Evolutionary conservation across 192 early-diverging fungal species (phyloP).

Genomic region (Gorgonomyces haynaldii): DNA sequence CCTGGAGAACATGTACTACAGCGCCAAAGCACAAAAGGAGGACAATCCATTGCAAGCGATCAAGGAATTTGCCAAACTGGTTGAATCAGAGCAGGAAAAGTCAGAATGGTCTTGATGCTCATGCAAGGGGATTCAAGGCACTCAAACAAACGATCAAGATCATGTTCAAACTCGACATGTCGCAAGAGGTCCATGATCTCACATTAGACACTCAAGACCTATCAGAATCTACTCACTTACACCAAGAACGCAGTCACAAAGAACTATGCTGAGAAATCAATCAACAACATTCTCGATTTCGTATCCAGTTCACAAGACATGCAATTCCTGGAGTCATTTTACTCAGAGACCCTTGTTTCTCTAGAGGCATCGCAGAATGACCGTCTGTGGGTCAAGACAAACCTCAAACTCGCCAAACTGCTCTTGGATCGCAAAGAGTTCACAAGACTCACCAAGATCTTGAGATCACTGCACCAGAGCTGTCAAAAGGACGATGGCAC

Average conservation of each 20-base stretch:
- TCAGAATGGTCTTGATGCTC: constrained; percentile 57
- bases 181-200: constrained; percentile 13
- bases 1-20: constrained; percentile 83
- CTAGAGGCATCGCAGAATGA: constrained; percentile 77
- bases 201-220: constrained; percentile 55
- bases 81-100: constrained; percentile 68
- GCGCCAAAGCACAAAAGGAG: constrained; percentile 75
- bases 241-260: constrained; percentile 65
- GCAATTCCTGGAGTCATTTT: constrained; percentile 74
- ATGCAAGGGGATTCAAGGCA: constrained; percentile 75
- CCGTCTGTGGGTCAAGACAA: constrained; percentile 77
- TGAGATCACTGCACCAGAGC: constrained; percentile 57
- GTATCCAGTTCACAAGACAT: constrained; percentile 65
- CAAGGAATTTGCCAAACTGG: constrained; percentile 61
- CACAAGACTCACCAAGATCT: constrained; percentile 60
- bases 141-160: constrained; percentile 79
- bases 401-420: constrained; percentile 74
- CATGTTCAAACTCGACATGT: constrained; percentile 53
- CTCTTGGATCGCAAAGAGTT: constrained; percentile 76
- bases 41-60: constrained; percentile 63
- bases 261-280: constrained; percentile 81
- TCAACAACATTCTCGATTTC: constrained; percentile 81
- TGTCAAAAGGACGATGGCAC: constrained; percentile 72
- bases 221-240: constrained; percentile 62
- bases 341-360: constrained; percentile 58